Evolutionary conservation across 2,329 filamentous ascomycete genomes (phyloP).

Genomic region (Alternaria triticimaculans): DNA sequence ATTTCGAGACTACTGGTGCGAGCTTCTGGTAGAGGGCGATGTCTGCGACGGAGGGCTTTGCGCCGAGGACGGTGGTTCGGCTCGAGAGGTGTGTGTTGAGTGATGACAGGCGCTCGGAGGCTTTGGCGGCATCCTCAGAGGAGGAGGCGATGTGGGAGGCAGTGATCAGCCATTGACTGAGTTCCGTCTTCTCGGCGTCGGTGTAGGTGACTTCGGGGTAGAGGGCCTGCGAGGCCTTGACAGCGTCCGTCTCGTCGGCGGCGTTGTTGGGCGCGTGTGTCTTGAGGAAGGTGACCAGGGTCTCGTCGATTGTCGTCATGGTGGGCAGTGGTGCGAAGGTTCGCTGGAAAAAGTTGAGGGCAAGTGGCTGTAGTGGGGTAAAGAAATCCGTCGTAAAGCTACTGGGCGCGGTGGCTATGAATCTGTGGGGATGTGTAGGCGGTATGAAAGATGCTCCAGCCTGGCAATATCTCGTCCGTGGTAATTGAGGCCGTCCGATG

Average conservation of each 20-base stretch:
- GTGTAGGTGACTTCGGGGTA: slow-evolving; percentile 75
- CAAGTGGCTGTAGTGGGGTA: slow-evolving; percentile 38
- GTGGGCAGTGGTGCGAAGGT: slow-evolving; percentile 25
- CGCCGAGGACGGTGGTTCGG: slow-evolving; percentile 86
- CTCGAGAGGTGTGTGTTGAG: slow-evolving; percentile 88
- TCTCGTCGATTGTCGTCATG: slow-evolving; percentile 49
- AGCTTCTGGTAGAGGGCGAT: slow-evolving; percentile 82
- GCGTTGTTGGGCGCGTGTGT: slow-evolving; percentile 48
- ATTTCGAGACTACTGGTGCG: slow-evolving; percentile 76
- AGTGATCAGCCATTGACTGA: slow-evolving; percentile 86
- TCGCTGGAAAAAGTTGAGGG: slow-evolving; percentile 40
- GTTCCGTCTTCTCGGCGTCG: slow-evolving; percentile 81
- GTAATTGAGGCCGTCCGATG: slow-evolving; percentile 29
- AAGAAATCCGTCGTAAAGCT: slow-evolving; percentile 35
- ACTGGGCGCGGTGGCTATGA: slow-evolving; percentile 19
- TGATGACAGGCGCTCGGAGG: slow-evolving; percentile 71
- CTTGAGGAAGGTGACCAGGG: slow-evolving; percentile 44
- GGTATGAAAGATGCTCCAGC: slow-evolving; percentile 5
- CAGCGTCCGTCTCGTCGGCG: slow-evolving; percentile 44
- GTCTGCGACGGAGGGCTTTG: slow-evolving; percentile 88
- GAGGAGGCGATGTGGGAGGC: slow-evolving; percentile 71
- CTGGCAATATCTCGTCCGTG: slow-evolving; percentile 13
- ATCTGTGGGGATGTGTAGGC: slow-evolving; percentile 8
- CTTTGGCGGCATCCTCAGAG: slow-evolving; percentile 63
- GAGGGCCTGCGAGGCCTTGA: slow-evolving; percentile 64